Base-by-base conservation (phyloP, 768 basidiomycete species). In the Clitopilus passeckerianus region DNA sequence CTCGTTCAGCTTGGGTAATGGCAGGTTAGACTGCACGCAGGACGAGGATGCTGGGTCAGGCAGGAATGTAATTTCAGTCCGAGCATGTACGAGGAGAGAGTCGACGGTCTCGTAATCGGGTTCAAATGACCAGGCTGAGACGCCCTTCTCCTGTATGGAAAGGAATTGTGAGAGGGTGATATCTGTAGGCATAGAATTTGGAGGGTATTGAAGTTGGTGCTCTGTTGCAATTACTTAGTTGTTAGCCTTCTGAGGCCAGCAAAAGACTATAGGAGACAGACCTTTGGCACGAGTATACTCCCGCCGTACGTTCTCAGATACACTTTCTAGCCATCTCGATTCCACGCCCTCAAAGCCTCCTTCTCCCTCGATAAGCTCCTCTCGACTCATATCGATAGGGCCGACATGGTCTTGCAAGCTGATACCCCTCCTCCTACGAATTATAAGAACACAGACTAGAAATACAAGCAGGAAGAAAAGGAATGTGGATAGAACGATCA, bases 61-160 rank as follows among this genome's bases (percentile, higher is more conserved):
- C 61, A 99, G 89, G 75, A 99, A 99, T 6, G 95, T 97, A 66
- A 99, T 90, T 75, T 99, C 97, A 0, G 97, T 99, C 54, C 97
- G 87, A 20, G 92, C 87, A 66, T 97, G 94, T 54, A 99, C 96
- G 43, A 98, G 83, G 50, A 98, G 81, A 7, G 92, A 93, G 63
- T 91, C 89, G 70, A 95, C 86, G 57, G 93, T 89, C 74, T 98
- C 95, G 70, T 95, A 98, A 71, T 98, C 97, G 34, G 97, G 97
- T 72, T 99, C 97, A 70, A 99, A 99, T 37, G 87, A 95, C 97
- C 97, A 99, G 16, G 97, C 97, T 24, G 95, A 96, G 50, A 99
- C 96, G 64, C 97, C 97, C 69, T 99, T 99, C 75, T 99, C 97
- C 71, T 99, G 97, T 59, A 99, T 99, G 24, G 95, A 95, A 20